Conservation (phyloP, 2,329 filamentous ascomycete genomes). For the Phaeoacremonium minimum region DNA sequence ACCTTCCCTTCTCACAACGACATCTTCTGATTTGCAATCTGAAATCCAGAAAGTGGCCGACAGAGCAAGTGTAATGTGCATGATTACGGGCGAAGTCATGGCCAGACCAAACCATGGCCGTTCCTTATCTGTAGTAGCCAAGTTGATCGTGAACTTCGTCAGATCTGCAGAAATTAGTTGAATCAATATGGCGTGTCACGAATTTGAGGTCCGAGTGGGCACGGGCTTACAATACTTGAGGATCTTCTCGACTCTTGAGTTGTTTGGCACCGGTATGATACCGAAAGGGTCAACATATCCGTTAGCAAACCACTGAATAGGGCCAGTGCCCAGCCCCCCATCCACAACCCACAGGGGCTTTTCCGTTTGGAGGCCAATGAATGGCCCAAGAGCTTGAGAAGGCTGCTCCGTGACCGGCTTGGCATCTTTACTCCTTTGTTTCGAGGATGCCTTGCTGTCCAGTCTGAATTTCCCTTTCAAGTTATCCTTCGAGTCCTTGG, state of each 20-base stretch:
- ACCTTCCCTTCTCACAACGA: neutral
- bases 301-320: neutral
- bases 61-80: slow-evolving; percentile 3
- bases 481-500: slow-evolving; percentile 2
- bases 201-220: too few species aligned
- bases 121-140: slow-evolving; percentile 1
- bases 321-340: neutral
- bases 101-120: slow-evolving; percentile 2
- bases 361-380: neutral
- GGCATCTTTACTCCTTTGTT: neutral
- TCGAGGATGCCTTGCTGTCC: neutral
- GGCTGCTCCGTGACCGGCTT: too few species aligned
- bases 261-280: slow-evolving; percentile 2
- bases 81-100: slow-evolving; percentile 2
- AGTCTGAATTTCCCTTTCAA: slow-evolving; percentile 1
- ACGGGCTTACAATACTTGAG: slow-evolving; percentile 4
- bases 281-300: slow-evolving; percentile 3
- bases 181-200: too few species aligned
- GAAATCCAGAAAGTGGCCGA: neutral
- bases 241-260: neutral
- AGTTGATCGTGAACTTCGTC: slow-evolving; percentile 2
- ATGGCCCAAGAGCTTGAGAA: too few species aligned
- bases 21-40: neutral
- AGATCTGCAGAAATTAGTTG: too few species aligned
- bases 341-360: neutral